Conservation (phyloP, 495 filamentous ascomycete genomes). For the Aspergillus conjunctus region DNA sequence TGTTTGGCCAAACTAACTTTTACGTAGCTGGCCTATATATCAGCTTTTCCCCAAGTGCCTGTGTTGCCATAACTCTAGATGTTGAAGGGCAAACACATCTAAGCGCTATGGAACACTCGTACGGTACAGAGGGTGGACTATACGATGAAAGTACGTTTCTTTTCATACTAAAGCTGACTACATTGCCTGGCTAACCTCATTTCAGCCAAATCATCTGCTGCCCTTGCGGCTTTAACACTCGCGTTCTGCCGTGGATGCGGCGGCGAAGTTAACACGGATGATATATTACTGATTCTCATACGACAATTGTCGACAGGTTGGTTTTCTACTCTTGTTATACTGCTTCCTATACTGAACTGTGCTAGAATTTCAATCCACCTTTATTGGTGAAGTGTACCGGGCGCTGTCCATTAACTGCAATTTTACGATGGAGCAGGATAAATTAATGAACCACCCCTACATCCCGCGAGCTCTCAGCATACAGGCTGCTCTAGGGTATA, state of each 20-base stretch:
- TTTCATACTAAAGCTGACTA: background rate
- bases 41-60: slow-evolving; percentile 74
- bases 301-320: slow-evolving; percentile 52
- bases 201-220: slow-evolving; percentile 52
- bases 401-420: slow-evolving; percentile 68
- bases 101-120: slow-evolving; percentile 59
- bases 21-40: slow-evolving; percentile 58
- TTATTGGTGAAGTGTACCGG: slow-evolving; percentile 65
- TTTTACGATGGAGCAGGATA: slow-evolving; percentile 70
- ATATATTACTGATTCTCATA: slow-evolving; percentile 67
- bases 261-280: slow-evolving; percentile 66
- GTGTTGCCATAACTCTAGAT: slow-evolving; percentile 63
- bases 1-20: slow-evolving; percentile 6
- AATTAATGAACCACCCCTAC: slow-evolving; percentile 65
- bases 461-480: slow-evolving; percentile 72
- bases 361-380: slow-evolving; percentile 49
- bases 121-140: slow-evolving; percentile 39
- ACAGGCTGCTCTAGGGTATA: slow-evolving; percentile 68
- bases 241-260: slow-evolving; percentile 60
- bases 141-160: slow-evolving; percentile 45
- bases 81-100: slow-evolving; percentile 67
- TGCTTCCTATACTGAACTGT: slow-evolving; percentile 5
- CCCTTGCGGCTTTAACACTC: slow-evolving; percentile 60
- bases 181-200: slow-evolving; percentile 16
- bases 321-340: slow-evolving; percentile 24